These are phyloP conservation scores for Sarcodon aspratus DNA, from an alignment of 768 basidiomycete genomes.

Conservation along the genomic window DNA sequence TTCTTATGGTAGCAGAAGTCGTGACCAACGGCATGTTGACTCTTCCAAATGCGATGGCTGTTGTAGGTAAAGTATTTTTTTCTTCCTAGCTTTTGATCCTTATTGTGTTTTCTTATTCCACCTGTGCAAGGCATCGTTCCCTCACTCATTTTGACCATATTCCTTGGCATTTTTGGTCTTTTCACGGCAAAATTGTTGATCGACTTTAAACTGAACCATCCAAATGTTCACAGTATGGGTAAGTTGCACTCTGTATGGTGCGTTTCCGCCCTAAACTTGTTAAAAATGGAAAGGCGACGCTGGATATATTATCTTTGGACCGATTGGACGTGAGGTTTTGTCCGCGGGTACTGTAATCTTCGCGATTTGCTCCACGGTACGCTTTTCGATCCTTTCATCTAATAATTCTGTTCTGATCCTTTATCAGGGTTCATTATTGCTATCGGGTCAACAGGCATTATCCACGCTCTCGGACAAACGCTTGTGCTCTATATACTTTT, in stretches of 20 bases:
- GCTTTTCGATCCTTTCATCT: constrained; percentile 17
- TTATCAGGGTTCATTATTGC: no score
- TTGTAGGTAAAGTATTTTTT: constrained; percentile 26
- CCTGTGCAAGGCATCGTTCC: constrained; percentile 34
- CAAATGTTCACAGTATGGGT: constrained; percentile 44
- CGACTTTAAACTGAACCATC: constrained; percentile 47
- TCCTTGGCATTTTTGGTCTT: constrained; percentile 37
- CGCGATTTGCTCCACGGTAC: constrained; percentile 27
- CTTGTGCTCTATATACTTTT: no score
- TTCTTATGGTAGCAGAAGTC: constrained; percentile 47
- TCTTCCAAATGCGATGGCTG: constrained; percentile 38
- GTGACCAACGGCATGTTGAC: constrained; percentile 47
- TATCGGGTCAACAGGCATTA: no score
- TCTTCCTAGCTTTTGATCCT: not conserved
- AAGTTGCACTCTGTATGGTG: constrained; percentile 3
- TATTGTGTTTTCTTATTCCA: not conserved
- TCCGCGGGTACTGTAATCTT: constrained; percentile 36
- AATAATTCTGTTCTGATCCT: constrained; percentile 29
- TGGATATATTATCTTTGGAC: constrained; percentile 36
- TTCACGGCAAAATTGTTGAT: constrained; percentile 42
- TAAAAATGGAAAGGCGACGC: constrained; percentile 30
- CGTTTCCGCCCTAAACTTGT: not conserved
- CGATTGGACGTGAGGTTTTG: constrained; percentile 32
- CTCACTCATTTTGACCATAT: constrained; percentile 39
- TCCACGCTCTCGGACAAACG: no score